phyloP scores from a whole-genome alignment of 202 grass and related monocot genomes.

The Bolboschoenoplectus hybrid region DNA sequence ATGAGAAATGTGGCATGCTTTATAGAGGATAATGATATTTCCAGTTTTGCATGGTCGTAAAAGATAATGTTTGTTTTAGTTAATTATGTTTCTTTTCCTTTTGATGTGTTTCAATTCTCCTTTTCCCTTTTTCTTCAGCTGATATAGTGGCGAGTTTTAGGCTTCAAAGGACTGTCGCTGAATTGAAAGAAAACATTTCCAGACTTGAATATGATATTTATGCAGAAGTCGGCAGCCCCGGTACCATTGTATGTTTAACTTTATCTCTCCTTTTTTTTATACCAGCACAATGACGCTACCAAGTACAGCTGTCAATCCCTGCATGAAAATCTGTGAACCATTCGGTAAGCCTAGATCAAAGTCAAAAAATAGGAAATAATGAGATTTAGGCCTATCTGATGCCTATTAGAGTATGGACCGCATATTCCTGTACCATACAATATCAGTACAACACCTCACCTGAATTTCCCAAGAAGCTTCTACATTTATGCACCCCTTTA shows the following conservation, averaged over 20 bases:
- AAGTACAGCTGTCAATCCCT: not conserved
- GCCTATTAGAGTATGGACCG: not conserved
- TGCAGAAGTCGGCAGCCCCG: conserved; percentile 83
- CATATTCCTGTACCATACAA: conserved; percentile 7
- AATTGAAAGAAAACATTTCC: conserved; percentile 61
- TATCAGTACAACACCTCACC: not conserved
- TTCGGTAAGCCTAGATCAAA: not conserved
- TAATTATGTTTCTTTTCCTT: not conserved
- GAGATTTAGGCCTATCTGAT: not conserved
- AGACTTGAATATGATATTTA: conserved; percentile 88
- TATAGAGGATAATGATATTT: not conserved
- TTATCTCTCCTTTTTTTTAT: not conserved
- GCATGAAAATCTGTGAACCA: not conserved
- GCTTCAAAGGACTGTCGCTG: conserved; percentile 60
- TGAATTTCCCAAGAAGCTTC: conserved; percentile 35
- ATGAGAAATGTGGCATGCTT: not conserved
- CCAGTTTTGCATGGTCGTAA: not conserved
- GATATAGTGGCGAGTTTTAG: conserved; percentile 89
- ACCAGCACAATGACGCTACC: not conserved
- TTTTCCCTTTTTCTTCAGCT: conserved; percentile 50
- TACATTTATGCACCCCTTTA: conserved; percentile 14
- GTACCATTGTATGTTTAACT: conserved; percentile 58
- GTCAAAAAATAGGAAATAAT: not conserved
- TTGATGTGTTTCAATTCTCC: not conserved
- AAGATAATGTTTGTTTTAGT: not conserved